Evolutionary conservation across 1,139 yeast species (phyloP), one percentile per base, ranked within the genome.

Genomic region (Hemisphaericaspora subhashii): DNA sequence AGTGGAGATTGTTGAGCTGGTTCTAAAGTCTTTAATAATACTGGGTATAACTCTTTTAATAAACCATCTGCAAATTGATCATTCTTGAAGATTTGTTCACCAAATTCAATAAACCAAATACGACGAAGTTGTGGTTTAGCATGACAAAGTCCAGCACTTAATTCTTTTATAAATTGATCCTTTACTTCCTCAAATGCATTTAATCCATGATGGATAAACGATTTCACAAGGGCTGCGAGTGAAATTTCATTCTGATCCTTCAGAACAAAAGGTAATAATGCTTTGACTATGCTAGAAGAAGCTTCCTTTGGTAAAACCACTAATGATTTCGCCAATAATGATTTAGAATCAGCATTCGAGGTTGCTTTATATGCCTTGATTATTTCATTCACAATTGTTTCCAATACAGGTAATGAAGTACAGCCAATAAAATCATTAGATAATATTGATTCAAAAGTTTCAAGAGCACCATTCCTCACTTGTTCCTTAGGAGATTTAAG

Each of bases 191-290:
- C 43, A n/a, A 46, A 35, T 4, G 41, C 42, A n/a, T 51, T 35
- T 15, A 29, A 14, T 7, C 39, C 36, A 48, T 75, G 82, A 18
- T 51, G 49, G 36, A 74, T 69, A 45, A 77, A 75, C 0, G 81
- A 68, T n/a, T 63, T 58, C n/a, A 83, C 64, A 45, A 80, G 66
- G 5, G 68, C 64, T 2, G 64, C 47, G 36, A 88, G 67, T 0
- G 87, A 79, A 1, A 51, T 31, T 55, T 92, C 98, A 50, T 88
- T 87, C 38, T 80, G 77, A 53, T 90, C 98, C 52, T 87, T 89
- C 1, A 75, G 50, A 7, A 84, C 68, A 13, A 80, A 62, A 1
- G 84, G 72, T 2, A 72, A 47, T 26, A 88, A 54, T 0, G 64
- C 68, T 2, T 63, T 53, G 1, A 78, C 60, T 10, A 83, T 60